Base-by-base conservation (phyloP, 139 green algal genomes). In the Chlorokybus atmophyticus region DNA sequence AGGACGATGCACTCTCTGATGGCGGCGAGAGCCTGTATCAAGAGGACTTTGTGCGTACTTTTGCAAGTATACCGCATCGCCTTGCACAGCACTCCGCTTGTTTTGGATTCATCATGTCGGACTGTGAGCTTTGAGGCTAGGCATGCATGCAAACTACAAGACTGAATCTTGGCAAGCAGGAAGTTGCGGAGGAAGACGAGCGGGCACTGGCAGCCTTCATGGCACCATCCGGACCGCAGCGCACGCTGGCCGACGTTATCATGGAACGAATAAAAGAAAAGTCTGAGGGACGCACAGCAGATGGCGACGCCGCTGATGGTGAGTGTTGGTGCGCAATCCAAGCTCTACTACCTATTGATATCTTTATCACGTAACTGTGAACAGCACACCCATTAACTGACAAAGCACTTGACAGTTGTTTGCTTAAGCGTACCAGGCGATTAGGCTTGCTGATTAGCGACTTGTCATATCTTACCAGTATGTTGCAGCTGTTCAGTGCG, bases 211-310 rank as follows among this genome's bases (percentile, higher is more conserved):
- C 68, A 4, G 80, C 82, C 6, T 96, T 96, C 58, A 76, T 85
- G 77, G 41, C 42, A 1, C 10, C 19, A 52, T 28, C 17, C 10
- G 60, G 8, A 32, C 70, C 23, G 58, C 79, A 87, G 55, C 60
- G 66, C 19, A 87, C 80, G 4, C 65, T 98, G 29, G 78, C 81
- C 2, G 91, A 95, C 60, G 66, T 96, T 31, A 90, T 98, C 40
- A 56, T 93, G 70, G 65, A 79, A 1, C 85, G 83, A 32, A 86
- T 93, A 4, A 59, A 69, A 10, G 78, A 83, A 52, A 74, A 76
- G 41, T 60, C 60, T 27, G 39, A 44, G 40, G 64, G 31, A 25
- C 6, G 23, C 41, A 52, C 27, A 2, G 32, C 28, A 47, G 50
- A 31, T 28, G 28, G 23, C 21, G 25, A 35, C n/a, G 39, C 26